These are phyloP conservation scores for Auxenochlorella protothecoides DNA, from an alignment of 139 green algal species.

Conservation along the genomic window DNA sequence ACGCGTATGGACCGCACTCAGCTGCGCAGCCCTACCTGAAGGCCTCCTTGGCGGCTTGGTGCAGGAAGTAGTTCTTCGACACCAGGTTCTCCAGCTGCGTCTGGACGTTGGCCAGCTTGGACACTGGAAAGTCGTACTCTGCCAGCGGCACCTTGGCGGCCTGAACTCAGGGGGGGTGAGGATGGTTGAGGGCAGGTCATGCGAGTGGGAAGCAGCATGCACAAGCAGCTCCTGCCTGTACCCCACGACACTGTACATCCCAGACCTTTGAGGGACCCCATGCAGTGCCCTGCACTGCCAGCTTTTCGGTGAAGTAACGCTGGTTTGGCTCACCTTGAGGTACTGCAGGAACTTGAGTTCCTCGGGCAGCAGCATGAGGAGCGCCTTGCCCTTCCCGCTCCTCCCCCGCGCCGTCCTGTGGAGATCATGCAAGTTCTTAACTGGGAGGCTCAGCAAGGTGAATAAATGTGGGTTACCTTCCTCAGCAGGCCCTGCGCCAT, in stretches of 20 bases:
- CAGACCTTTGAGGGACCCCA: no score
- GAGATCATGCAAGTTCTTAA: no score
- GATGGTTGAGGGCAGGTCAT: no score
- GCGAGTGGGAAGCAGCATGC: neutral
- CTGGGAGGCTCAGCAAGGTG: no score
- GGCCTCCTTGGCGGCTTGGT: conserved; percentile 68
- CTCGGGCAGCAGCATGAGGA: conserved; percentile 93
- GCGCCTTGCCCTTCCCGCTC: conserved; percentile 68
- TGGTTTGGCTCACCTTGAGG: conserved; percentile 39
- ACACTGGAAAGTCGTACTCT: conserved; percentile 94
- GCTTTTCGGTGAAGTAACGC: neutral
- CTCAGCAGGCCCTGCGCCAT: no score
- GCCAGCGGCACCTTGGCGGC: conserved; percentile 71
- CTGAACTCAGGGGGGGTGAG: neutral
- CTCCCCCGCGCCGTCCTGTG: conserved; percentile 76
- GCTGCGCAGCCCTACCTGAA: conserved; percentile 29
- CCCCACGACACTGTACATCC: neutral
- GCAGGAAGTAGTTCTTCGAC: conserved; percentile 99
- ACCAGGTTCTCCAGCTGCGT: conserved; percentile 93
- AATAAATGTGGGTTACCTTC: no score
- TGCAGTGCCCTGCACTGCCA: no score
- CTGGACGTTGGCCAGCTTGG: conserved; percentile 96
- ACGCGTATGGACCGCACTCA: no score
- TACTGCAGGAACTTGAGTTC: conserved; percentile 90
- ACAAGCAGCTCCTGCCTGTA: conserved; percentile 1